Percentiles rank a stretch among this genome's conserved stretches.
Conservation (phyloP, 805 yeast species). For the Metschnikowia gelsemii region DNA sequence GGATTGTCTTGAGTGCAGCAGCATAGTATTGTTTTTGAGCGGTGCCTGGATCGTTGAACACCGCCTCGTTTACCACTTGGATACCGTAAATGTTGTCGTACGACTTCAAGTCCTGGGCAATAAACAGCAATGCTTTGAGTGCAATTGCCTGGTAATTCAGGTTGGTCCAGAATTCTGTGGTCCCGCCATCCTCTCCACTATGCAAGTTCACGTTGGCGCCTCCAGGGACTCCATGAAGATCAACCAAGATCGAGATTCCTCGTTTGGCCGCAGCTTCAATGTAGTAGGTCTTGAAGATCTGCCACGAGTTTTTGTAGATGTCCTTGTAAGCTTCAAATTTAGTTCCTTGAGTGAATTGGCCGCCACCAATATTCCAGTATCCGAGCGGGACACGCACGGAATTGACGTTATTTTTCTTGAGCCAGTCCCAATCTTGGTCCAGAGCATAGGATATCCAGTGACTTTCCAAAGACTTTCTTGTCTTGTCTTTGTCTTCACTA, state of each 20-base stretch:
- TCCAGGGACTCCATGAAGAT: conserved; percentile 85
- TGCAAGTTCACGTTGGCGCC: conserved; percentile 89
- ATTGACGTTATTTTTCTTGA: conserved; percentile 64
- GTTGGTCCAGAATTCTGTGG: conserved; percentile 64
- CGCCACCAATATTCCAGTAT: conserved; percentile 80
- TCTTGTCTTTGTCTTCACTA: conserved; percentile 48
- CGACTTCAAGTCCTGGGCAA: conserved; percentile 56
- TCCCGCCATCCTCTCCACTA: conserved; percentile 62
- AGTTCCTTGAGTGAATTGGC: conserved; percentile 55
- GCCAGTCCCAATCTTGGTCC: conserved; percentile 80
- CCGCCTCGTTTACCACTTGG: conserved; percentile 84
- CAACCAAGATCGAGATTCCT: conserved; percentile 74
- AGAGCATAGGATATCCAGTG: conserved; percentile 66
- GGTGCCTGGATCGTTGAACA: conserved; percentile 52
- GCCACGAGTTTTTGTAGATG: conserved; percentile 76
- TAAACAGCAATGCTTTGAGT: conserved; percentile 51
- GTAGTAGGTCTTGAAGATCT: conserved; percentile 48
- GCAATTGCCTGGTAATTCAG: conserved; percentile 44
- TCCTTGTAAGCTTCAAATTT: conserved; percentile 53
- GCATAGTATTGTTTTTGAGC: conserved; percentile 61
- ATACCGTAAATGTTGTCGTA: conserved; percentile 75
- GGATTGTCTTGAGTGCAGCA: conserved; percentile 60
- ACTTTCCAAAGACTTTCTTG: conserved; percentile 51
- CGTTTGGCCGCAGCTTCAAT: conserved; percentile 59
- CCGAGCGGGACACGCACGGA: conserved; percentile 87